Conservation (phyloP, 163 green algal species). For the Scenedesmus sp. region DNA sequence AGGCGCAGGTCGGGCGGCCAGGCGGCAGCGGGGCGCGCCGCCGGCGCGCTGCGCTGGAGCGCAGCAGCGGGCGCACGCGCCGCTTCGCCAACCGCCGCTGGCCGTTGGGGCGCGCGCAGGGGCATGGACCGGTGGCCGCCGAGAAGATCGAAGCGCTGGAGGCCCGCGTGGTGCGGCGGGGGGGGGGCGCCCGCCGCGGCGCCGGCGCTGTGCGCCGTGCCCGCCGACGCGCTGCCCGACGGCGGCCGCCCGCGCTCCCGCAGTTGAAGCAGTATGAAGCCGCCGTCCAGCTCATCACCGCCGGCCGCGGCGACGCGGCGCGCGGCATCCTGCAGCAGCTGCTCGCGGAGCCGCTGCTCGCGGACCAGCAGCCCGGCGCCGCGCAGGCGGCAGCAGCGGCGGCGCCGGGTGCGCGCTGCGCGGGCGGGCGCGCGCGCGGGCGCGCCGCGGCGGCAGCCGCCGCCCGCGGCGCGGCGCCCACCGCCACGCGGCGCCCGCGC, state of each 20-base stretch:
- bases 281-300: not conserved
- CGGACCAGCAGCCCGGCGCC: slow-evolving; percentile 5
- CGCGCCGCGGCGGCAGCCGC: slow-evolving; percentile 5
- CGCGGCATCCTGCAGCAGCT: slow-evolving; percentile 17
- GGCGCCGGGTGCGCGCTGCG: not conserved
- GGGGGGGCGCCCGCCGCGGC: not conserved
- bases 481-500: no score
- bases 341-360: slow-evolving; percentile 32
- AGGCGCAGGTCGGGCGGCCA: no score
- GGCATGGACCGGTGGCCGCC: no score
- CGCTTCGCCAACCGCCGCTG: no score
- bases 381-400: not conserved
- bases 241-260: not conserved
- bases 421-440: not conserved
- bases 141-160: slow-evolving; percentile 35
- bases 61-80: no score
- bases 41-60: no score
- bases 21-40: no score
- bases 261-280: slow-evolving; percentile 17
- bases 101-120: no score
- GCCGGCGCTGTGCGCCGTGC: not conserved
- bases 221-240: not conserved
- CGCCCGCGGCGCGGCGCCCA: not conserved
- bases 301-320: not conserved
- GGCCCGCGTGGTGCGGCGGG: slow-evolving; percentile 17